Percentiles rank a stretch among this genome's conserved stretches.
These are phyloP conservation scores for Paramecium sonneborni DNA, from an alignment of 73 alveolate genomes.

Conservation along the genomic window DNA sequence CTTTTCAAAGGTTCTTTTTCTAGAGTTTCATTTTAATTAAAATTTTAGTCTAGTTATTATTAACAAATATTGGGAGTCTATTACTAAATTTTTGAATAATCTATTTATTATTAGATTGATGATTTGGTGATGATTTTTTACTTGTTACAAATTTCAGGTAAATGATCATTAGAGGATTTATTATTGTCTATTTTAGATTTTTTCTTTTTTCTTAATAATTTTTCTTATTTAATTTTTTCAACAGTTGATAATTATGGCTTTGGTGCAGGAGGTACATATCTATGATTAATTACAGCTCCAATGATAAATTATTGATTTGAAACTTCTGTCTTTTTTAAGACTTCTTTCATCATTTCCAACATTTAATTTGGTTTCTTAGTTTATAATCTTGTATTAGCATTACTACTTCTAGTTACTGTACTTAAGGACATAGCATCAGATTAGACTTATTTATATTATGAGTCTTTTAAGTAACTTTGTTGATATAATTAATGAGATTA, in stretches of 20 bases:
- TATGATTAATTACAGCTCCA: not conserved
- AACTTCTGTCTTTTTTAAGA: slow-evolving; percentile 32
- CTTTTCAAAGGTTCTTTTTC: not conserved
- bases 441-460: not conserved
- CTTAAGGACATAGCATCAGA: slow-evolving; percentile 13
- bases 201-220: not conserved
- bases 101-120: not conserved
- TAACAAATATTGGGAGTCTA: not conserved
- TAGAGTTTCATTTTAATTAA: not conserved
- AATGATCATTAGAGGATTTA: not conserved
- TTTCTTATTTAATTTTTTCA: slow-evolving; percentile 26
- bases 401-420: not conserved
- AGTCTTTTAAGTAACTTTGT: not conserved
- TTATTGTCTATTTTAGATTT: not conserved
- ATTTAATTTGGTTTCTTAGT: not conserved
- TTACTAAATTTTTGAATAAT: not conserved
- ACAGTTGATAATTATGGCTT: slow-evolving; percentile 11
- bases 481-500: not conserved
- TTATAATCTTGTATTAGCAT: not conserved
- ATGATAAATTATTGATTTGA: not conserved
- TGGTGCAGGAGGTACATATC: slow-evolving; percentile 47
- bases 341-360: slow-evolving; percentile 39
- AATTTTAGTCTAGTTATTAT: not conserved
- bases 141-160: not conserved
- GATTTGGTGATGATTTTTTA: not conserved